Conservation (phyloP, 441 rosid species). For the Omphalea diandra region DNA sequence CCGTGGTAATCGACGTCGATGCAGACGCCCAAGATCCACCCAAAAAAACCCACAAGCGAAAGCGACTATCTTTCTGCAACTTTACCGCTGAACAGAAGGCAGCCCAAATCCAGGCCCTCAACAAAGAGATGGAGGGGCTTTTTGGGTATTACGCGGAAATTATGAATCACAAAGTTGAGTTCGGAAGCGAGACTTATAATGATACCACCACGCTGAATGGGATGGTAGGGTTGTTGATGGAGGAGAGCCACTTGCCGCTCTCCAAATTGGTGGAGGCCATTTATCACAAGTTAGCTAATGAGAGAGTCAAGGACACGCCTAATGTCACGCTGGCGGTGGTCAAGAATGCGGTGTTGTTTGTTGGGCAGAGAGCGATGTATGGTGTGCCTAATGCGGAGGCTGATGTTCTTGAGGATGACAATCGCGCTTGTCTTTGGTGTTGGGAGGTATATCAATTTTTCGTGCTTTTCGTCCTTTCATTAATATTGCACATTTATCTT, state of each 20-base stretch:
- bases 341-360: conserved; percentile 54
- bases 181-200: conserved; percentile 24
- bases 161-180: conserved; percentile 28
- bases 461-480: neutral
- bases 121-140: conserved; percentile 48
- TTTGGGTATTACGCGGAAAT: conserved; percentile 49
- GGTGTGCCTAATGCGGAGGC: conserved; percentile 68
- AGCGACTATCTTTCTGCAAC: conserved; percentile 38
- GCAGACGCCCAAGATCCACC: conserved; percentile 28
- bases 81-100: conserved; percentile 40
- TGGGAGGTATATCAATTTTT: conserved; percentile 73
- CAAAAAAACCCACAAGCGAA: conserved; percentile 49
- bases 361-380: conserved; percentile 74
- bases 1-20: conserved; percentile 13
- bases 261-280: conserved; percentile 59
- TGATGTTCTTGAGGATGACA: conserved; percentile 75
- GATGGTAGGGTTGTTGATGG: conserved; percentile 59
- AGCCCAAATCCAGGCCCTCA: conserved; percentile 40
- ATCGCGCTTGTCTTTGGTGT: conserved; percentile 72
- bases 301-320: conserved; percentile 26
- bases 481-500: neutral
- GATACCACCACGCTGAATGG: conserved; percentile 36
- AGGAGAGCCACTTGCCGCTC: conserved; percentile 65
- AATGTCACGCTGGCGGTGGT: conserved; percentile 44
- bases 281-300: conserved; percentile 28